Percentiles rank a stretch among this genome's conserved stretches.
Conservation (phyloP, 2,329 filamentous ascomycete genomes). For the Ceratocystis alfenasii region DNA sequence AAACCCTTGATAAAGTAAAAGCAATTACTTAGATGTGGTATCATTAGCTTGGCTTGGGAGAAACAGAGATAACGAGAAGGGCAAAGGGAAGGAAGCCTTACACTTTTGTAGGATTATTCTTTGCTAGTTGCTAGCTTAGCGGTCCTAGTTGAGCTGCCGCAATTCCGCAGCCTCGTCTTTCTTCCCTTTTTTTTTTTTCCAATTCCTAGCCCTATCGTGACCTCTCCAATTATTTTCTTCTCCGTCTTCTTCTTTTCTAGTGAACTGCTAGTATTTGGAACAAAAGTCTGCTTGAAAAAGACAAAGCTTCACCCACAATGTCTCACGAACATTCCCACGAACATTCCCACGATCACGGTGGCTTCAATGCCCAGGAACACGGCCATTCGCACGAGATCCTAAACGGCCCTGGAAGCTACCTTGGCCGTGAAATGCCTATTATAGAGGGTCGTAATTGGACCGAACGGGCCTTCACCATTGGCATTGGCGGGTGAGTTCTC, state of each 20-base stretch:
- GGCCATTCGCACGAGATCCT: conserved; percentile 95
- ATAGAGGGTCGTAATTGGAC: conserved; percentile 78
- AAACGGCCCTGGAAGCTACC: conserved; percentile 79
- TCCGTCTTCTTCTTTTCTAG: neutral
- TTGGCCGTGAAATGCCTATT: conserved; percentile 86
- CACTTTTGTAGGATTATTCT: no score
- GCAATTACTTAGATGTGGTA: no score
- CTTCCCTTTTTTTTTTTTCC: neutral
- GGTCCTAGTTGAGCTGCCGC: neutral
- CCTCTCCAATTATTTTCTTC: neutral
- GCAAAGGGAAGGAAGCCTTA: no score
- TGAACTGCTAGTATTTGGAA: neutral
- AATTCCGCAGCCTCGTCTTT: neutral
- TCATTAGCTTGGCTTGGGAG: no score
- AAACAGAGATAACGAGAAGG: no score
- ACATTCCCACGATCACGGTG: conserved; percentile 26
- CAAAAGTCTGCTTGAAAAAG: no score
- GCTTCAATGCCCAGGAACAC: conserved; percentile 52
- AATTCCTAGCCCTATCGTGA: neutral
- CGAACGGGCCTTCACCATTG: conserved; percentile 84
- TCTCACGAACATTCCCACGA: conserved; percentile 12
- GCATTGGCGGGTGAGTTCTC: conserved; percentile 77
- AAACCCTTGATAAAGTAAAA: no score
- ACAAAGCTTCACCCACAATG: neutral
- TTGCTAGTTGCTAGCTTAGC: no score